Evolutionary conservation across 2,329 filamentous ascomycete genomes (phyloP), one percentile per base, ranked within the genome.

Genomic region (Trichothecium sympodiale): DNA sequence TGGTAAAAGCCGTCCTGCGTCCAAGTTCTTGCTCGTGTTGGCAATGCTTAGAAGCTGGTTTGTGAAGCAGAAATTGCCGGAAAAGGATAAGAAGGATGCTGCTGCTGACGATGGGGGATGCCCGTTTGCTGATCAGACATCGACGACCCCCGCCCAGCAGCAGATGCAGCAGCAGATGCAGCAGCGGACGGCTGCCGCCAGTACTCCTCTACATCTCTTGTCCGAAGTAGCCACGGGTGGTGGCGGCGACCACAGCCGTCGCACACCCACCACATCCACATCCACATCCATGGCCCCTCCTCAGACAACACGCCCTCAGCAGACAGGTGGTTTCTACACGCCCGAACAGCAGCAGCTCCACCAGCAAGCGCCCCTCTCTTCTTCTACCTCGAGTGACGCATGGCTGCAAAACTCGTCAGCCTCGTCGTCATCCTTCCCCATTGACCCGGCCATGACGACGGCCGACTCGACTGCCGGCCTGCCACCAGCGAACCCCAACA

Each of bases 41-140:
- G 62, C 70, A 34, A 80, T 86, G 76, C 59, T 88, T 17, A 73
- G 74, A 29, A 71, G 67, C 17, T 85, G 81, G 80, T 83, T 82
- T 51, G 54, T 71, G 48, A 63, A 74, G 44, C 65, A 71, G 39
- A 57, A 54, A 35, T 59, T 61, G 38, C 44, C 41, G 12, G 38
- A 30, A 3, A 33, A 17, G 16, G n/a, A 23, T 6, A 26, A 35
- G 17, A 29, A 31, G 18, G 13, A 14, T 9, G 26, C 34, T 25
- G 15, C 36, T 23, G 18, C 5, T 3, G 16, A 15, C 18, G 14
- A 15, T 18, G 26, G 17, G 17, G 18, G 26, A 16, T 31, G 17
- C 17, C 14, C 17, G 17, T n/a, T 4, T 25, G 14, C 15, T 4
- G 16, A 18, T 12, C 29, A 15, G 28, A 8, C 20, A 13, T 18